Percentiles rank a stretch among this genome's conserved stretches.
These are phyloP conservation scores for Aspergillus cavernicola DNA, from an alignment of 495 filamentous ascomycete genomes.

Conservation along the genomic window DNA sequence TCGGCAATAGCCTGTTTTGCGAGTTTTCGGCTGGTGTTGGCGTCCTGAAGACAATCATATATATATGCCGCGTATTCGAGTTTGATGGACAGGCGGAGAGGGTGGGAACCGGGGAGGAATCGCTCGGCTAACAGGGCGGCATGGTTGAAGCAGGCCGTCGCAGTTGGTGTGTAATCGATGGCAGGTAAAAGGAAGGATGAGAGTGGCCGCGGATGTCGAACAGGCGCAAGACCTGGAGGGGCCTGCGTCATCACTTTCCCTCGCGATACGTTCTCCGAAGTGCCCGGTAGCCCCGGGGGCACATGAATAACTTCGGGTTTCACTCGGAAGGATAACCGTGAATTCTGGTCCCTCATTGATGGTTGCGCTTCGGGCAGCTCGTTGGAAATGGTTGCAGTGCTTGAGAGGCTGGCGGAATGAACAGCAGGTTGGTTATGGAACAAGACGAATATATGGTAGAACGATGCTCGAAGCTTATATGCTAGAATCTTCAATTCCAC, in stretches of 20 bases:
- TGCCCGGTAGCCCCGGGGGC: not conserved
- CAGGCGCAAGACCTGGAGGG: constrained; percentile 42
- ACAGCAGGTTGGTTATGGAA: constrained; percentile 79
- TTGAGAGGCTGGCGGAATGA: constrained; percentile 35
- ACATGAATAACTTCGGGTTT: constrained; percentile 16
- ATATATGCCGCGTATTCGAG: constrained; percentile 93
- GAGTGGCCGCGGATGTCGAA: constrained; percentile 48
- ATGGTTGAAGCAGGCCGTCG: constrained; percentile 75
- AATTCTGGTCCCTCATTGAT: constrained; percentile 31
- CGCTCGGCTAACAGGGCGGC: constrained; percentile 69
- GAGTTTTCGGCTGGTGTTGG: constrained; percentile 64
- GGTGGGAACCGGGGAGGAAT: constrained; percentile 81
- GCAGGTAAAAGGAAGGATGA: constrained; percentile 70
- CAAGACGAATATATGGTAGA: constrained; percentile 94
- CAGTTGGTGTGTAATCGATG: constrained; percentile 77
- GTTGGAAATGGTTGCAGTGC: constrained; percentile 19
- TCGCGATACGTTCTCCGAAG: constrained; percentile 9
- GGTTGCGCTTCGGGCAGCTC: constrained; percentile 15
- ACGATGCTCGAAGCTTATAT: constrained; percentile 87
- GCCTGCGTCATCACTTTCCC: constrained; percentile 29
- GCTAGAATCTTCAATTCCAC: constrained; percentile 80
- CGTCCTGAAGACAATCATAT: constrained; percentile 88
- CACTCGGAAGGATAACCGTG: constrained; percentile 20
- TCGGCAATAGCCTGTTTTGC: constrained; percentile 83
- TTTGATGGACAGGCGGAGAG: constrained; percentile 84